Evolutionary conservation across 441 rosid species (phyloP), one percentile per base, ranked within the genome.

Genomic region (Theobroma grandiflorum): DNA sequence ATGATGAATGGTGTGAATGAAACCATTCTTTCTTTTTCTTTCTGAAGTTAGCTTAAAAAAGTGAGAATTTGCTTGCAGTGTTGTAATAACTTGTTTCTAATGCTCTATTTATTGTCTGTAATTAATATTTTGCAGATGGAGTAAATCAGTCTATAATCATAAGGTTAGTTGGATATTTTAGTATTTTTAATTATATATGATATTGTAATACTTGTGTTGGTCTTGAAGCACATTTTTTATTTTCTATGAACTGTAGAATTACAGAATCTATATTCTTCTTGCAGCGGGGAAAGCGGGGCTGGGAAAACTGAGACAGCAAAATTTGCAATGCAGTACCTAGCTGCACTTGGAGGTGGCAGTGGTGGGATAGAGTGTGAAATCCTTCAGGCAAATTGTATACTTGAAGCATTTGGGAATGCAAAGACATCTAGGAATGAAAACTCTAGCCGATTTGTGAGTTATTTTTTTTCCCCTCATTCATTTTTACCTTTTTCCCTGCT

Each of bases 301-400:
- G 99, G 99, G 68, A 97, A 97, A 89, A 97, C 99, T 8, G 99
- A 97, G 91, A 94, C 99, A 4, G 99, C 98, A 80, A 97, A 94
- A 87, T 87, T 86, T 85, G 95, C 91, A 38, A 92, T 96, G 98
- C 95, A 91, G 84, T 97, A 96, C 85, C 89, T 97, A 88, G 95
- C 98, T 83, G 83, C 96, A 71, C 89, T 91, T 86, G 95, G 98
- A 85, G 97, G 97, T 83, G 95, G 95, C 67, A 81, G 83, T 88
- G 91, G 86, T 79, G 96, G 97, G 76, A 86, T 94, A 75, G 98
- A 92, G 83, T 59, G 74, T 80, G 90, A 87, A 88, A 88, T 97
- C 81, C 95, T 94, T 72, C 89, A 88, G 83, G 88, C 94, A 55
- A 94, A 87, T 77, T 86, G 73, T 86, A 90, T 97, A 82, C 99